Base-by-base conservation (phyloP, 1,284 basidiomycete species). In the Cryptococcus maquisensis region DNA sequence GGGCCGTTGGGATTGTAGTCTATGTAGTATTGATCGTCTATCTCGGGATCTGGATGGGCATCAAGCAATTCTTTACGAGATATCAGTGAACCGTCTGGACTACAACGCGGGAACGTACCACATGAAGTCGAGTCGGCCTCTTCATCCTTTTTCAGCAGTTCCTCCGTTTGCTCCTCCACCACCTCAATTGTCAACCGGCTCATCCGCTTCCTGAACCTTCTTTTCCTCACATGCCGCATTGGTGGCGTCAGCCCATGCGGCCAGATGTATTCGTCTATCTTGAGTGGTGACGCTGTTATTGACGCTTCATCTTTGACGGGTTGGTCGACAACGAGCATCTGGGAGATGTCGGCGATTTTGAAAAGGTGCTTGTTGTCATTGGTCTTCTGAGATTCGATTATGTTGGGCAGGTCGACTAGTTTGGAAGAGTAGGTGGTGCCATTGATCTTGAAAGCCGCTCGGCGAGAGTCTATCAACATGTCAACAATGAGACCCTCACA, bases 291-390 rank as follows among this genome's bases (percentile, higher is more conserved):
- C 76, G 67, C 60, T 0, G 72, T 72, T 26, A 77, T 73, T 18
- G 68, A 79, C 18, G 86, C 83, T 68, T 93, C 88, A 54, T 81
- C 83, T 21, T 84, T 80, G 48, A 95, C 82, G 47, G 84, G 86
- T 54, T 88, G 80, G 52, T 86, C 88, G 18, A 94, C 85, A 9
- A 94, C 86, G 47, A 96, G 81, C 87, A 96, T 93, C 83, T 95
- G 93, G 75, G 90, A 94, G 76, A 99, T 97, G 71, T 99, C 96
- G 32, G 93, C 93, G 1, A 96, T 88, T 77, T 99, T 99, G 81
- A 98, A 97, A 83, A 98, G 87, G 68, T 94, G 89, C 71, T 93
- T 90, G 72, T 87, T 91, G 77, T 98, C 95, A 49, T 96, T 78
- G 1, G 94, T 96, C 80, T 98, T 98, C 77, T 98, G 94, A 21